These are phyloP conservation scores for Saccharomycopsis fermentans DNA, from an alignment of 805 yeast species.

Conservation along the genomic window DNA sequence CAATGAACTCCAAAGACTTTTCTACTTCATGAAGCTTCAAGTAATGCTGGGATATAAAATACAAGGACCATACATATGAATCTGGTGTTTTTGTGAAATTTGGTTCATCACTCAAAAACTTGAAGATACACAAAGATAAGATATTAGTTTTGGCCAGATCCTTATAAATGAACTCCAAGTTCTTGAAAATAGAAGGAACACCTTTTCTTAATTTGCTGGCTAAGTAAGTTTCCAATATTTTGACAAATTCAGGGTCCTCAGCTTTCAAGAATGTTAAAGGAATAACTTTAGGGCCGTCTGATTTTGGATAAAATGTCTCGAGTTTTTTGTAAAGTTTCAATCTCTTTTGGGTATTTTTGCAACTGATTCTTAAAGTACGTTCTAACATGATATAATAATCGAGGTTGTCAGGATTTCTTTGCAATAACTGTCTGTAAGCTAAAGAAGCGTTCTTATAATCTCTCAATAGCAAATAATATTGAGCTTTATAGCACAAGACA, in stretches of 20 bases:
- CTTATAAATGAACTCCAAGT: slow-evolving; percentile 70
- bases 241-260: slow-evolving; percentile 36
- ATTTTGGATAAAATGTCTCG: slow-evolving; percentile 62
- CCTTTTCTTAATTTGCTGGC: slow-evolving; percentile 58
- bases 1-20: slow-evolving; percentile 47
- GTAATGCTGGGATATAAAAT: slow-evolving; percentile 72
- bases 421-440: slow-evolving; percentile 56
- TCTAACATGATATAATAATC: slow-evolving; percentile 62
- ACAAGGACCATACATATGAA: slow-evolving; percentile 53
- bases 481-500: slow-evolving; percentile 57
- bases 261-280: slow-evolving; percentile 68
- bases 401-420: slow-evolving; percentile 77
- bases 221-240: slow-evolving; percentile 45
- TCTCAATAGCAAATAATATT: slow-evolving; percentile 49
- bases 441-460: slow-evolving; percentile 53
- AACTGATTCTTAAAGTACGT: slow-evolving; percentile 43
- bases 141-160: slow-evolving; percentile 28
- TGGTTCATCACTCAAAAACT: slow-evolving; percentile 29
- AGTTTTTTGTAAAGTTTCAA: slow-evolving; percentile 55
- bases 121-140: slow-evolving; percentile 44
- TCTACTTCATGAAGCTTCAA: slow-evolving; percentile 43
- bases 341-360: slow-evolving; percentile 39
- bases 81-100: slow-evolving; percentile 24
- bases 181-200: slow-evolving; percentile 83
- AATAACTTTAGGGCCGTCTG: slow-evolving; percentile 69